Percentiles rank a stretch among this genome's conserved stretches.
Evolutionary conservation across 139 green algal species (phyloP).

Genomic region (Chlorella sp.): DNA sequence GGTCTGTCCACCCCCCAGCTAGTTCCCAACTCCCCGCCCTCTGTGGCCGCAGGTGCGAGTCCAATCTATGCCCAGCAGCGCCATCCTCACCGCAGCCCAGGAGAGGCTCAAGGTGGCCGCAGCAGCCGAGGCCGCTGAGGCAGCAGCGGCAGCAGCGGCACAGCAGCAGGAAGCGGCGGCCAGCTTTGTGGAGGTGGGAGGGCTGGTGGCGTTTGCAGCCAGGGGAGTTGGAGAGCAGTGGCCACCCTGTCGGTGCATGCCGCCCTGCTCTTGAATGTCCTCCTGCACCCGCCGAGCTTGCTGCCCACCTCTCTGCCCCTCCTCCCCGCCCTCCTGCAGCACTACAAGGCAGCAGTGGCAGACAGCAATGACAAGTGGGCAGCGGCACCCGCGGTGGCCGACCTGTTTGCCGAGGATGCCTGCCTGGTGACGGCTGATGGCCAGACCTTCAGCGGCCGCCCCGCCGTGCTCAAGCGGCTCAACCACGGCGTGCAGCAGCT

Average conservation of each 20-base stretch:
- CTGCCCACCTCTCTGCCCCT: too few species aligned
- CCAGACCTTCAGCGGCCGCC: constrained; percentile 40
- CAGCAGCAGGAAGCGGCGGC: not conserved
- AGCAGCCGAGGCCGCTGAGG: not conserved
- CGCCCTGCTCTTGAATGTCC: too few species aligned
- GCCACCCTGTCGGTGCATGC: not conserved
- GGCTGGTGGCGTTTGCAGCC: not conserved
- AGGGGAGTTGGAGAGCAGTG: not conserved
- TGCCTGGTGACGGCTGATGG: constrained; percentile 49
- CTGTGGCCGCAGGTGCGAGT: too few species aligned
- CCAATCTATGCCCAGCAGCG: constrained; percentile 5
- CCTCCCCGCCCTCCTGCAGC: not conserved
- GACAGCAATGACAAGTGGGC: constrained; percentile 33
- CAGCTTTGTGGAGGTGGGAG: constrained; percentile 30
- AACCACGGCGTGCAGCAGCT: constrained; percentile 46
- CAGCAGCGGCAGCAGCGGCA: not conserved
- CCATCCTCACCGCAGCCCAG: constrained; percentile 26
- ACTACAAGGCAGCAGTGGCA: too few species aligned
- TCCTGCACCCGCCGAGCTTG: too few species aligned
- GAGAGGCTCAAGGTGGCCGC: not conserved
- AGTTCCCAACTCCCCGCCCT: too few species aligned
- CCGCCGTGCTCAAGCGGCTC: constrained; percentile 42
- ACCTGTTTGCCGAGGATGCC: constrained; percentile 44
- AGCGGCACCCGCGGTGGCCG: constrained; percentile 1
- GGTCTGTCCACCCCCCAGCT: too few species aligned